phyloP scores from a whole-genome alignment of 2,329 filamentous ascomycete genomes.

The Fusarium chuoi region DNA sequence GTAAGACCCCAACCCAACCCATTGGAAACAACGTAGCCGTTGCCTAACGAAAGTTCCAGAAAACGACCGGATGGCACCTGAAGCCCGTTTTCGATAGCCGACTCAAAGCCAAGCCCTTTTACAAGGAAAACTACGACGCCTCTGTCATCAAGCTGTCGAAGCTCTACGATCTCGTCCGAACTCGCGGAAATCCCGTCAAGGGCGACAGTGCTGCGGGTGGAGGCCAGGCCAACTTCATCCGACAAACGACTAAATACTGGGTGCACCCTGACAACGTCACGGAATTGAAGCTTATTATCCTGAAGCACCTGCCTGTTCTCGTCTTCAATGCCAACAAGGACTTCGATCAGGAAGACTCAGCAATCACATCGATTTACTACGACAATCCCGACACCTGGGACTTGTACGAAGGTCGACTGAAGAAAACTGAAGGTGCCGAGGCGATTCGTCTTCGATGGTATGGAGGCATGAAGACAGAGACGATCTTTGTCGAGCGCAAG shows the following conservation, averaged over 20 bases:
- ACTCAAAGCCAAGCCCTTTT: conserved; percentile 96
- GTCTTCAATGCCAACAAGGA: conserved; percentile 99
- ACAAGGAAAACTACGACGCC: conserved; percentile 98
- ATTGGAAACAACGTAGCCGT: neutral
- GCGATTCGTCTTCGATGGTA: conserved; percentile 98
- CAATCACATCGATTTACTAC: conserved; percentile 98
- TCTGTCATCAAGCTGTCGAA: conserved; percentile 95
- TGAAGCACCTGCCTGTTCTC: conserved; percentile 96
- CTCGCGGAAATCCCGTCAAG: conserved; percentile 89
- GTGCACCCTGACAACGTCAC: conserved; percentile 98
- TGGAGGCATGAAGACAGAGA: conserved; percentile 93
- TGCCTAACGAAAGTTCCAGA: conserved; percentile 64
- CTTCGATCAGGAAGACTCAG: conserved; percentile 88
- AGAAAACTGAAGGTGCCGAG: conserved; percentile 98
- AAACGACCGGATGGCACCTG: conserved; percentile 93
- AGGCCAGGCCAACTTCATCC: conserved; percentile 92
- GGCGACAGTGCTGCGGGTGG: conserved; percentile 93
- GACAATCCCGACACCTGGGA: conserved; percentile 96
- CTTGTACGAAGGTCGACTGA: conserved; percentile 90
- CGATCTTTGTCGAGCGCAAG: conserved; percentile 96
- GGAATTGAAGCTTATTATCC: conserved; percentile 95
- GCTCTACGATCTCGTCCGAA: conserved; percentile 94
- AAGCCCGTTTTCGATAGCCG: conserved; percentile 95
- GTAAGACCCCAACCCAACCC: conserved; percentile 58
- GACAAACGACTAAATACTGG: conserved; percentile 99